phyloP scores from a whole-genome alignment of 2,329 filamentous ascomycete species.

The Eurotiales sp. region DNA sequence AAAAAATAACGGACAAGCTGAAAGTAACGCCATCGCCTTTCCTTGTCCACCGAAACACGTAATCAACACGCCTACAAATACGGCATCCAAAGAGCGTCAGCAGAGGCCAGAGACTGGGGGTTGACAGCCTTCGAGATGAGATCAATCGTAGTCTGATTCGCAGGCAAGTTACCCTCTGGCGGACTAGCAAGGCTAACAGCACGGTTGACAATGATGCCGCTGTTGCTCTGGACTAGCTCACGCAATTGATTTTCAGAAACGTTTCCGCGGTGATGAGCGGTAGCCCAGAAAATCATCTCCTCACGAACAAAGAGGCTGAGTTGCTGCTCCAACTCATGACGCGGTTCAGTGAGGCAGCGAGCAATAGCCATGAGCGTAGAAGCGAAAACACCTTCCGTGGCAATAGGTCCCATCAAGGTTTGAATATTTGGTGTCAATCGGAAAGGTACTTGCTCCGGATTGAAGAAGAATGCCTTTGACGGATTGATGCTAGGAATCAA shows the following conservation, averaged over 20 bases:
- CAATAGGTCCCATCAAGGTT: conserved; percentile 90
- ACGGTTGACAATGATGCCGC: conserved; percentile 85
- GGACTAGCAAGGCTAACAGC: conserved; percentile 78
- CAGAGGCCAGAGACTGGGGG: conserved; percentile 80
- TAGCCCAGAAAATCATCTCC: conserved; percentile 98
- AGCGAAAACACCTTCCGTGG: conserved; percentile 94
- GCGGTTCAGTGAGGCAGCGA: conserved; percentile 82
- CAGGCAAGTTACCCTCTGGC: conserved; percentile 74
- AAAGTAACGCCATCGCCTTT: conserved; percentile 2
- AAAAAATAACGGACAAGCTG: not conserved
- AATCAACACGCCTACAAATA: conserved; percentile 65
- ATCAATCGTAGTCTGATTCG: conserved; percentile 96
- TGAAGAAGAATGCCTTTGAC: conserved; percentile 84
- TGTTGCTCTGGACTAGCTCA: conserved; percentile 79
- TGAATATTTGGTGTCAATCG: conserved; percentile 94
- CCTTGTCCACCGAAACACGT: not conserved
- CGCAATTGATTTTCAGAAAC: conserved; percentile 67
- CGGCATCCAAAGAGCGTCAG: conserved; percentile 95
- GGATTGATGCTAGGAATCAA: conserved; percentile 85
- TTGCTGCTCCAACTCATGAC: conserved; percentile 82
- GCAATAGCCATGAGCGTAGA: conserved; percentile 95
- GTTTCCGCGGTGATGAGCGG: conserved; percentile 64
- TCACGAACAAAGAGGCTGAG: conserved; percentile 93
- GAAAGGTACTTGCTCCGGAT: conserved; percentile 94
- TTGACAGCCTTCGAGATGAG: conserved; percentile 89